Evolutionary conservation across 2,329 filamentous ascomycete species (phyloP).

Genomic region (Stemphylium vesicarium): DNA sequence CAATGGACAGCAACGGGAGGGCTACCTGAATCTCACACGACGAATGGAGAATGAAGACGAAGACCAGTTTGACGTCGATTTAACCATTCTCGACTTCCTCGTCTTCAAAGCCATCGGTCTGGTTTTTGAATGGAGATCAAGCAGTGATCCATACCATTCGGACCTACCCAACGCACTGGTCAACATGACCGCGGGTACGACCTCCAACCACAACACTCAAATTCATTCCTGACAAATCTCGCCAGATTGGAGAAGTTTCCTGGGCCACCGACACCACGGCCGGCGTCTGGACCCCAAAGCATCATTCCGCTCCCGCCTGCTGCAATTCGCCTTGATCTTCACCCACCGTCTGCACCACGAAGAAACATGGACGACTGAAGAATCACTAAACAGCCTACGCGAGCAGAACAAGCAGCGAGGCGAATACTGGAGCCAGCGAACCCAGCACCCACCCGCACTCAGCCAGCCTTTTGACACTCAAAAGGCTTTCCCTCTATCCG

Average conservation of each 20-base stretch:
- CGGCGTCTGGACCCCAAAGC: conserved; percentile 49
- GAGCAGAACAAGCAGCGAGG: conserved; percentile 46
- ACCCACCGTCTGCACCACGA: conserved; percentile 50
- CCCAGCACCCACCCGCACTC: conserved; percentile 30
- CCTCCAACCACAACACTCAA: not conserved
- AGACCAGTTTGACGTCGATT: conserved; percentile 58
- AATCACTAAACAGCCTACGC: conserved; percentile 47
- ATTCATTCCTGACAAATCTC: not conserved
- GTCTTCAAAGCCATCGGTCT: conserved; percentile 54
- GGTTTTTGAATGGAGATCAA: conserved; percentile 48
- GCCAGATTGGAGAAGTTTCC: conserved; percentile 52
- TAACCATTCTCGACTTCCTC: conserved; percentile 64
- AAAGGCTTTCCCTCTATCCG: conserved; percentile 37
- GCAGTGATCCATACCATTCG: conserved; percentile 38
- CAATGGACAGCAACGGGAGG: conserved; percentile 31
- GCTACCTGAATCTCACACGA: conserved; percentile 41
- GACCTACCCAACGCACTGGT: conserved; percentile 41
- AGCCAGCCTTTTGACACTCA: conserved; percentile 31
- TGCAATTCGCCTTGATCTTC: conserved; percentile 56
- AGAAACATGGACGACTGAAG: conserved; percentile 46
- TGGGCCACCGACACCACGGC: conserved; percentile 50
- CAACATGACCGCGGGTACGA: conserved; percentile 43
- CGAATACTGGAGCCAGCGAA: conserved; percentile 30
- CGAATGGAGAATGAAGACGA: conserved; percentile 43
- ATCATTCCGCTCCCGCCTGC: conserved; percentile 56